phyloP scores from a whole-genome alignment of 495 filamentous ascomycete species.

The Hyaloscypha finlandica region DNA sequence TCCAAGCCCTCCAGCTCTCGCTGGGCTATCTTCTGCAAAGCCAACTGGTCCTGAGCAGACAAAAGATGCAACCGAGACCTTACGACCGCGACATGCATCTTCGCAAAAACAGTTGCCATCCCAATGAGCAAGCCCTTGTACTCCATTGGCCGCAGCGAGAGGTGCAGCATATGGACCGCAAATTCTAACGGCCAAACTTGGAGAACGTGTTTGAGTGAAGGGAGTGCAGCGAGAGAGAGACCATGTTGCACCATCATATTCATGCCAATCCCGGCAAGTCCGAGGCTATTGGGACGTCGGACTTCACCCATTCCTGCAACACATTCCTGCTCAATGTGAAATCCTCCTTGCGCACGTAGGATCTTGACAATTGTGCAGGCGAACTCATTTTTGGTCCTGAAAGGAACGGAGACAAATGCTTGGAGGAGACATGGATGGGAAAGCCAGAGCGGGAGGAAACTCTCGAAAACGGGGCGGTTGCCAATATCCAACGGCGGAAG shows the following conservation, averaged over 20 bases:
- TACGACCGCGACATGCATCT: slow-evolving; percentile 9
- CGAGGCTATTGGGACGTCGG: slow-evolving; percentile 17
- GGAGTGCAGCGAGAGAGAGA: neutral
- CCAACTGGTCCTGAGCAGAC: slow-evolving; percentile 8
- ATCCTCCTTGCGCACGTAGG: slow-evolving; percentile 33
- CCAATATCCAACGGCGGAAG: slow-evolving; percentile 13
- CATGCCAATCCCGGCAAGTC: slow-evolving; percentile 20
- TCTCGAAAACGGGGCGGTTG: slow-evolving; percentile 8
- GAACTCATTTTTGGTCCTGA: slow-evolving; percentile 14
- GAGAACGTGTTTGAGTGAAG: slow-evolving; percentile 15
- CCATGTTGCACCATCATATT: slow-evolving; percentile 15
- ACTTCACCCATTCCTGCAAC: slow-evolving; percentile 32
- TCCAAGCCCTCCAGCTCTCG: slow-evolving; percentile 21
- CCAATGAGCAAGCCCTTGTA: slow-evolving; percentile 16
- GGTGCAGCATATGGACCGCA: slow-evolving; percentile 16
- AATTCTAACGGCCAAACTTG: slow-evolving; percentile 13
- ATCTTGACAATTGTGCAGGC: slow-evolving; percentile 28
- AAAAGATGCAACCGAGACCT: slow-evolving; percentile 10
- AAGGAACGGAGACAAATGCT: slow-evolving; percentile 18
- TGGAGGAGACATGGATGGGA: slow-evolving; percentile 24
- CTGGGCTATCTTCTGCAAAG: slow-evolving; percentile 10
- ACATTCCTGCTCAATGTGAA: slow-evolving; percentile 26
- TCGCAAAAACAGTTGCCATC: slow-evolving; percentile 20
- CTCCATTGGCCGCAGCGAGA: slow-evolving; percentile 16
- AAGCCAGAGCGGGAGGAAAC: slow-evolving; percentile 15